Conservation (phyloP, 495 filamentous ascomycete species). For the Podospora fimiseda region DNA sequence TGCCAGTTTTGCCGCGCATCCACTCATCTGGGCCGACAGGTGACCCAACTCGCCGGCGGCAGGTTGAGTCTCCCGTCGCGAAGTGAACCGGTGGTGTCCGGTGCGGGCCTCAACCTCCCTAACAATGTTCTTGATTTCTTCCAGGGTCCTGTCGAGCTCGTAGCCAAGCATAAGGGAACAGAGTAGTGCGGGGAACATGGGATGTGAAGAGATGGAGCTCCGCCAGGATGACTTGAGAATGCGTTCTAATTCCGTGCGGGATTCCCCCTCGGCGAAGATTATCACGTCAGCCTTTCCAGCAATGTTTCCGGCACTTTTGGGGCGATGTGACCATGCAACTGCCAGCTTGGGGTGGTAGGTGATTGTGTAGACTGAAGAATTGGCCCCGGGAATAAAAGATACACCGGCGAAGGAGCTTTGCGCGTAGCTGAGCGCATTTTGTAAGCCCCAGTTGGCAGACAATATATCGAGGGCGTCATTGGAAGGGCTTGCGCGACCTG, state of each 20-base stretch:
- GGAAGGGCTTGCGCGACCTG: constrained; percentile 11
- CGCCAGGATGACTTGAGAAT: constrained; percentile 20
- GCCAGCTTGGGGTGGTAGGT: constrained; percentile 27
- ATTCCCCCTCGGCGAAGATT: constrained; percentile 21
- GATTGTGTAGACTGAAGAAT: constrained; percentile 10
- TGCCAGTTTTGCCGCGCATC: constrained; percentile 26
- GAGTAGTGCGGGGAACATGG: constrained; percentile 27
- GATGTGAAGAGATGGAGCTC: background rate
- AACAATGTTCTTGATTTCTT: constrained; percentile 22
- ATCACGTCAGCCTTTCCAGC: constrained; percentile 9
- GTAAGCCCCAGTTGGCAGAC: constrained; percentile 11
- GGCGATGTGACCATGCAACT: constrained; percentile 13
- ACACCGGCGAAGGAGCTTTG: constrained; percentile 23
- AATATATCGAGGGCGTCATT: constrained; percentile 7
- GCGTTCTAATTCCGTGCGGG: constrained; percentile 15
- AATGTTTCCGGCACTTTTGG: background rate
- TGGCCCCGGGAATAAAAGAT: background rate
- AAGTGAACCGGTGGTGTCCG: constrained; percentile 23
- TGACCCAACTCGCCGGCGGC: constrained; percentile 24
- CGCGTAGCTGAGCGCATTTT: constrained; percentile 17
- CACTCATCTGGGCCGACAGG: constrained; percentile 24
- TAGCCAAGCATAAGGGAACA: constrained; percentile 21
- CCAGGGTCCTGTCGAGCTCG: constrained; percentile 21
- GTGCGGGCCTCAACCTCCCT: constrained; percentile 25
- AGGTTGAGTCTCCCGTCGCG: constrained; percentile 17